Evolutionary conservation across 768 basidiomycete species (phyloP).

Genomic region (Holtermannia corniformis): DNA sequence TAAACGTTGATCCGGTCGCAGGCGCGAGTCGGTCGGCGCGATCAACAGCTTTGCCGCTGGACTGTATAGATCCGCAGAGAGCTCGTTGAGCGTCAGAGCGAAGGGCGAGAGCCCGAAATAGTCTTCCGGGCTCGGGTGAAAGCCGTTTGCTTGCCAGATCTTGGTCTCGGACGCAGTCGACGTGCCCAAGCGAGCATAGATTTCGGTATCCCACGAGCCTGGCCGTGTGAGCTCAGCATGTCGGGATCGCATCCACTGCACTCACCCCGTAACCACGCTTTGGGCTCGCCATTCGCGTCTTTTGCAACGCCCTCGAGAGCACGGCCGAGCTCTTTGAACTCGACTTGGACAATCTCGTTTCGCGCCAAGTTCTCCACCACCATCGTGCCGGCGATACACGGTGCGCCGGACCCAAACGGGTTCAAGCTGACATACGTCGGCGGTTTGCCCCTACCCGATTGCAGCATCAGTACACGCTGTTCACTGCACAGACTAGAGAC

Average conservation of each 20-base stretch:
- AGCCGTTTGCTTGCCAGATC: slow-evolving; percentile 67
- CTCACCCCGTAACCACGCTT: neutral
- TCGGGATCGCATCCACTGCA: neutral
- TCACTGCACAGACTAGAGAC: slow-evolving; percentile 23
- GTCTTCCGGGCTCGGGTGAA: slow-evolving; percentile 59
- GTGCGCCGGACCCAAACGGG: neutral
- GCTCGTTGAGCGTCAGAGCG: slow-evolving; percentile 70
- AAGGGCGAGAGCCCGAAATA: slow-evolving; percentile 77
- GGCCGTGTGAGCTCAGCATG: neutral
- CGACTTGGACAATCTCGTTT: neutral
- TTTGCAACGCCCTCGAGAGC: neutral
- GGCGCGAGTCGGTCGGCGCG: slow-evolving; percentile 71
- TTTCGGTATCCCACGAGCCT: neutral
- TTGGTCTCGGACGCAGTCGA: slow-evolving; percentile 49
- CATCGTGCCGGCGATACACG: neutral
- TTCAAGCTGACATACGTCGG: slow-evolving; percentile 2
- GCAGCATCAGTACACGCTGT: slow-evolving; percentile 4
- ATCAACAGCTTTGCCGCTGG: slow-evolving; percentile 43
- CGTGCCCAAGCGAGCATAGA: slow-evolving; percentile 39
- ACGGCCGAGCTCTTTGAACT: neutral
- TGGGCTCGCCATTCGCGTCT: neutral
- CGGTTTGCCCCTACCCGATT: slow-evolving; percentile 8
- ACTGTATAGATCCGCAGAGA: slow-evolving; percentile 55
- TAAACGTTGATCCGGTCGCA: slow-evolving; percentile 70
- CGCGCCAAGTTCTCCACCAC: neutral